phyloP scores from a whole-genome alignment of 441 rosid species.

The Euphorbia schlechtendalii region DNA sequence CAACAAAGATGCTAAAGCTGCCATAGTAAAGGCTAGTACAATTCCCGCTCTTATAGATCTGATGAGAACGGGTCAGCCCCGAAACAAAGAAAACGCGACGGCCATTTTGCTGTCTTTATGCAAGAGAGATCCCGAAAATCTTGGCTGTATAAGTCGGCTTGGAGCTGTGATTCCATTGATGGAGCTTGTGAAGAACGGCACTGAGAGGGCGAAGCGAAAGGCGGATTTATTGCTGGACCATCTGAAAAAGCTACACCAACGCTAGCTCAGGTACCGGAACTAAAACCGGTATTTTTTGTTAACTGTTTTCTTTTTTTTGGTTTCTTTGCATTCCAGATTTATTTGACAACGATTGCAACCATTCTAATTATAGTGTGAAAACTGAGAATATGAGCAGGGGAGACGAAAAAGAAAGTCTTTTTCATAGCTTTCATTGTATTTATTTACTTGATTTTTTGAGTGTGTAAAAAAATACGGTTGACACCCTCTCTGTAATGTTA shows the following conservation, averaged over 20 bases:
- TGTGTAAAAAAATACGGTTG: conserved; percentile 32
- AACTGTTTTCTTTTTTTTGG: neutral
- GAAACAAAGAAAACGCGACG: conserved; percentile 70
- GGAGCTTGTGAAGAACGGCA: conserved; percentile 64
- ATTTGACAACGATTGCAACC: conserved; percentile 25
- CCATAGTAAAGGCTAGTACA: conserved; percentile 55
- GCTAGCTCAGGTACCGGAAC: conserved; percentile 20
- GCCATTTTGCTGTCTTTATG: conserved; percentile 69
- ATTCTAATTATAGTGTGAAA: conserved; percentile 18
- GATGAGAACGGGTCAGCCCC: conserved; percentile 50
- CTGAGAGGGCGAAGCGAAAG: conserved; percentile 79
- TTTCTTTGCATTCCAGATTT: conserved; percentile 24
- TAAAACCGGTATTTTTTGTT: conserved; percentile 11
- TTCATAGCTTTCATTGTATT: conserved; percentile 31
- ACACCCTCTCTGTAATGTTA: conserved; percentile 20
- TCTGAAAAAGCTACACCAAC: conserved; percentile 43
- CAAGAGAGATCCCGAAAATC: conserved; percentile 72
- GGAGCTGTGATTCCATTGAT: conserved; percentile 66
- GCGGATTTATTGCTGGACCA: conserved; percentile 67
- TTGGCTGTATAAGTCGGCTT: conserved; percentile 51
- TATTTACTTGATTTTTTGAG: conserved; percentile 20
- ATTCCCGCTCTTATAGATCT: conserved; percentile 59
- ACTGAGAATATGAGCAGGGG: conserved; percentile 33
- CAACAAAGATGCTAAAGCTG: conserved; percentile 70
- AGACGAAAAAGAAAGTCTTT: conserved; percentile 22